Conservation (phyloP, 2,329 filamentous ascomycete species). For the Xenosphaeropsis pyriputrescens region DNA sequence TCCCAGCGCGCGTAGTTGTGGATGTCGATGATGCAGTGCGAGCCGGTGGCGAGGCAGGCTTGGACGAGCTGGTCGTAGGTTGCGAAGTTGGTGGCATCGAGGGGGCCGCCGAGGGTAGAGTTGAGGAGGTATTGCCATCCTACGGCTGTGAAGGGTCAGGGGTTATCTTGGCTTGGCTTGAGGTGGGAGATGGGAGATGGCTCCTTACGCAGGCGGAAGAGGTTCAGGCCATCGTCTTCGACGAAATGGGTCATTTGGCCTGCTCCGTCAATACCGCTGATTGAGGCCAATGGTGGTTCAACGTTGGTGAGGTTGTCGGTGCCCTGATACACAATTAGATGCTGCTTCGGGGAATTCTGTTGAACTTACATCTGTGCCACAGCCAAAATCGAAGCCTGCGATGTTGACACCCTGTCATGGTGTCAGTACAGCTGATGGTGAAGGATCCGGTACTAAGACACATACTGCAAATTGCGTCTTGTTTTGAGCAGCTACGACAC, state of each 20-base stretch:
- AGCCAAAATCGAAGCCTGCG: slow-evolving; percentile 32
- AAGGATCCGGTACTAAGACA: not conserved
- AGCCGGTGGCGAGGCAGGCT: slow-evolving; percentile 38
- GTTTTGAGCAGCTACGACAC: not conserved
- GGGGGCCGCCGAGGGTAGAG: slow-evolving; percentile 30
- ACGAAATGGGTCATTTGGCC: slow-evolving; percentile 28
- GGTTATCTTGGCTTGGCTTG: not conserved
- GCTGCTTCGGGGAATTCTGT: no score
- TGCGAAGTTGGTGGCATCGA: slow-evolving; percentile 31
- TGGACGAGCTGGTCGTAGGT: slow-evolving; percentile 41
- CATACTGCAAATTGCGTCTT: not conserved
- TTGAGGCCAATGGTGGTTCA: slow-evolving; percentile 16
- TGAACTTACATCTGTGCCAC: slow-evolving; percentile 16
- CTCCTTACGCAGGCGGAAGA: slow-evolving; percentile 31
- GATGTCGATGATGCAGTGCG: slow-evolving; percentile 43
- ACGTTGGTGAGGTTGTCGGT: slow-evolving; percentile 18
- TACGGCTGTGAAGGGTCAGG: slow-evolving; percentile 23
- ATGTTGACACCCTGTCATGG: slow-evolving; percentile 9
- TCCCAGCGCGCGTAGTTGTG: slow-evolving; percentile 48
- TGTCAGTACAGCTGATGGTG: not conserved
- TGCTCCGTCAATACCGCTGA: slow-evolving; percentile 18
- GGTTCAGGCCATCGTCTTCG: slow-evolving; percentile 34
- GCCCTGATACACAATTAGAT: slow-evolving; percentile 6
- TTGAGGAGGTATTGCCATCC: slow-evolving; percentile 46
- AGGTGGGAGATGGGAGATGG: not conserved